phyloP scores from a whole-genome alignment of 2,329 filamentous ascomycete genomes.

The Fusarium napiforme region DNA sequence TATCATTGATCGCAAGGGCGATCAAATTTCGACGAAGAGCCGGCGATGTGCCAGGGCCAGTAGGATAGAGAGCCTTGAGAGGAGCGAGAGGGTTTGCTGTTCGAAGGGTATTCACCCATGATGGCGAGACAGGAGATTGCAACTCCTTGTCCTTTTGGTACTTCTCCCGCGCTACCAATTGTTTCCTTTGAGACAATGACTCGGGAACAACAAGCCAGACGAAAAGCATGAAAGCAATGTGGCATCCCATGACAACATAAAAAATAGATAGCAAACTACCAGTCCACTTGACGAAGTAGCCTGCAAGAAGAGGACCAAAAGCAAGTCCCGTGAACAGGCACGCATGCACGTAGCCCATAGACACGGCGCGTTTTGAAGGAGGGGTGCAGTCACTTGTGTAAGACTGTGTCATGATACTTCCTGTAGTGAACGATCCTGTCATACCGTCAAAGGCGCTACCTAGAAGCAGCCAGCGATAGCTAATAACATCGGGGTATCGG shows the following conservation, averaged over 20 bases:
- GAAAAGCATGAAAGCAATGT: slow-evolving; percentile 78
- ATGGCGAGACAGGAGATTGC: slow-evolving; percentile 41
- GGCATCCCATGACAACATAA: slow-evolving; percentile 79
- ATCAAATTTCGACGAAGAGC: slow-evolving; percentile 82
- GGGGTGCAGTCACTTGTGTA: slow-evolving; percentile 91
- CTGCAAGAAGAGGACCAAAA: slow-evolving; percentile 83
- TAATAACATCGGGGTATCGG: slow-evolving; percentile 75
- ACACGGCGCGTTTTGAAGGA: slow-evolving; percentile 80
- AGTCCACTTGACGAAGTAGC: slow-evolving; percentile 80
- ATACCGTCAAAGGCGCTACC: slow-evolving; percentile 84
- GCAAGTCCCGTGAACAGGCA: slow-evolving; percentile 91
- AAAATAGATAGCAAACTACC: slow-evolving; percentile 84
- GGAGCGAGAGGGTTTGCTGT: slow-evolving; percentile 78
- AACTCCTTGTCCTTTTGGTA: slow-evolving; percentile 60
- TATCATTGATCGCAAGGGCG: slow-evolving; percentile 82
- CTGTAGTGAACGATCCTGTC: slow-evolving; percentile 87
- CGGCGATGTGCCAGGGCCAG: slow-evolving; percentile 67
- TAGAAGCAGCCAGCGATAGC: slow-evolving; percentile 82
- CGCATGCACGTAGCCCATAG: slow-evolving; percentile 90
- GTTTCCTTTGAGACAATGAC: slow-evolving; percentile 80
- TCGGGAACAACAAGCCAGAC: slow-evolving; percentile 81
- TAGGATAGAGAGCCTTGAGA: slow-evolving; percentile 81
- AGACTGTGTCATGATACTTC: slow-evolving; percentile 79
- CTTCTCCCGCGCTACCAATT: slow-evolving; percentile 76
- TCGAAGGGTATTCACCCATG: slow-evolving; percentile 50